A percentile compares a stretch with the other conserved stretches of the same genome.
These are phyloP conservation scores for Hypoxylon sp. DNA, from an alignment of 2,329 filamentous ascomycete genomes.

Conservation along the genomic window DNA sequence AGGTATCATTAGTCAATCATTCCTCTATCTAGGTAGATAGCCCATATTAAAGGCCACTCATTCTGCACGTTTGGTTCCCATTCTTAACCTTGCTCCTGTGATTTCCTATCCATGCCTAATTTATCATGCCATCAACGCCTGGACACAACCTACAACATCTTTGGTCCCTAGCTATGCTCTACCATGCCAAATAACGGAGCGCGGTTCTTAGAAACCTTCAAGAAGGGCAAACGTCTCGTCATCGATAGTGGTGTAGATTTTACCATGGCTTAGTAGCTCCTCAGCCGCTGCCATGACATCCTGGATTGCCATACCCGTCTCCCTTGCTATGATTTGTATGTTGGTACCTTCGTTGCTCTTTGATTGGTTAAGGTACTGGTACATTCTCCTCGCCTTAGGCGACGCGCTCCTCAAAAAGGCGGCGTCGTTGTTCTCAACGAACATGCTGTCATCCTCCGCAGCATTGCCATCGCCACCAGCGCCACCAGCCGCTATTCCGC, in stretches of 20 bases:
- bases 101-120: conserved; percentile 28
- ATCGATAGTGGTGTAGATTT: conserved; percentile 93
- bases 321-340: conserved; percentile 79
- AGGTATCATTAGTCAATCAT: conserved; percentile 48
- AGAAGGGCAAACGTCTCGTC: conserved; percentile 93
- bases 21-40: conserved; percentile 41
- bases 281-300: conserved; percentile 85
- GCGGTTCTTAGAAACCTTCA: conserved; percentile 64
- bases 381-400: conserved; percentile 77
- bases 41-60: conserved; percentile 44
- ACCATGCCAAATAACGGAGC: neutral
- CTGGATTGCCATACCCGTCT: conserved; percentile 74
- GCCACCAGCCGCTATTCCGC: conserved; percentile 54
- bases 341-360: conserved; percentile 88
- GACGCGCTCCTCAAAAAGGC: conserved; percentile 66
- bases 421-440: conserved; percentile 62
- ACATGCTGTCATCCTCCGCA: conserved; percentile 67
- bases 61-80: conserved; percentile 32
- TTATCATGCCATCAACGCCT: conserved; percentile 34
- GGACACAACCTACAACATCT: conserved; percentile 14
- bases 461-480: conserved; percentile 56
- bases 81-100: conserved; percentile 22
- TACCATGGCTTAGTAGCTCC: conserved; percentile 79
- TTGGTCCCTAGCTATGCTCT: conserved; percentile 1
- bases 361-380: conserved; percentile 75